Base-by-base conservation (phyloP, 2,329 filamentous ascomycete species). In the Trichothecium sympodiale region DNA sequence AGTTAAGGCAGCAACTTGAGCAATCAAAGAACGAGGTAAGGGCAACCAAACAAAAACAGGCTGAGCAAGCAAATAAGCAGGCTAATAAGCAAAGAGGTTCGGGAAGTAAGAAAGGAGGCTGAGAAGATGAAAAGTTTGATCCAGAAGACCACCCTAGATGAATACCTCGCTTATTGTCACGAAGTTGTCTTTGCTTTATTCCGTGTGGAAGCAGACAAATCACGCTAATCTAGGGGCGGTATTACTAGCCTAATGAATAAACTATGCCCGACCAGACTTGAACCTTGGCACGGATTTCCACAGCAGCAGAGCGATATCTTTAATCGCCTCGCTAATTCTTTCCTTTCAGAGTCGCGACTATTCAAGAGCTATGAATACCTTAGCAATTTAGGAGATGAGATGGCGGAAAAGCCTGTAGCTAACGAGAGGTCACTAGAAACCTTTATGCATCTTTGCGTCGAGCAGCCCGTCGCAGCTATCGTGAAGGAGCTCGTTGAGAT, bases 91-190 rank as follows among this genome's bases (percentile, higher is more conserved):
- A n/a, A n/a, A n/a, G n/a, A n/a, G n/a, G n/a, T n/a, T n/a, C n/a
- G n/a, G n/a, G n/a, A n/a, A n/a, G n/a, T n/a, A n/a, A n/a, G n/a
- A n/a, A n/a, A n/a, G n/a, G n/a, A n/a, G n/a, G n/a, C n/a, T n/a
- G n/a, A n/a, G n/a, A n/a, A n/a, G n/a, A n/a, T n/a, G n/a, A n/a
- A n/a, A n/a, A n/a, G n/a, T n/a, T n/a, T n/a, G n/a, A n/a, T n/a
- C n/a, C n/a, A n/a, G n/a, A n/a, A 27, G 9, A 56, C 47, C 8
- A 56, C 50, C 30, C 36, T 59, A 14, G 29, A 48, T 10, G 50
- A 58, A 43, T 56, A 57, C 33, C 47, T 60, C 17, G 17, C 36
- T 25, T 42, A 46, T 9, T 58, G 43, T 37, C 51, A 59, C 36
- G 28, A 37, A 27, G 38, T 45, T 4, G 36, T 56, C 14, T 52